Evolutionary conservation across 2,329 filamentous ascomycete species (phyloP).

Genomic region (Cladophialophora yegresii): DNA sequence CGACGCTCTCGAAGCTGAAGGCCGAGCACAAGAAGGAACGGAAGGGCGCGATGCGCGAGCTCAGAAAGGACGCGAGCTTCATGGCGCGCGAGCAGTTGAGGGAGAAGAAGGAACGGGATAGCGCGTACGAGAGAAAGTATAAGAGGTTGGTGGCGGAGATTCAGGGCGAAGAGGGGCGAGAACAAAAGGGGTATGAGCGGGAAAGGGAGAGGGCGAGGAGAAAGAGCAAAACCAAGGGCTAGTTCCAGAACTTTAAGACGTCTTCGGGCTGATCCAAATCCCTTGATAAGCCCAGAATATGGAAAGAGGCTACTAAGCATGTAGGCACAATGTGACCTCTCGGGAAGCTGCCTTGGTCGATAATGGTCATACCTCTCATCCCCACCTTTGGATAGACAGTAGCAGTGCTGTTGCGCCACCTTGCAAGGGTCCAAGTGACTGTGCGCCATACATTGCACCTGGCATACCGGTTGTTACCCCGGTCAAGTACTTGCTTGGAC

Average conservation of each 20-base stretch:
- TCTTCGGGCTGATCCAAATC: too few relatives aligned
- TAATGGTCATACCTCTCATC: too few relatives aligned
- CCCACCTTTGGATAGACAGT: too few relatives aligned
- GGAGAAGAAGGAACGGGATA: constrained; percentile 91
- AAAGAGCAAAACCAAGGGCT: constrained; percentile 58
- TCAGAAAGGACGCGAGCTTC: constrained; percentile 93
- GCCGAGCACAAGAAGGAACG: constrained; percentile 91
- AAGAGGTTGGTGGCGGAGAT: constrained; percentile 90
- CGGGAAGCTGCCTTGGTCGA: too few relatives aligned
- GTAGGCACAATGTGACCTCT: too few relatives aligned
- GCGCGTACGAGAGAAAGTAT: constrained; percentile 95
- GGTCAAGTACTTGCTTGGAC: too few relatives aligned
- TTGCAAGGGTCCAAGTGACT: too few relatives aligned
- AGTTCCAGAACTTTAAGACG: neutral
- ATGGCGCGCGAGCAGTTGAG: constrained; percentile 85
- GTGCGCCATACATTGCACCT: too few relatives aligned
- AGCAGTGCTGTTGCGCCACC: too few relatives aligned
- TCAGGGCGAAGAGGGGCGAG: constrained; percentile 85
- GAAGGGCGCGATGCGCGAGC: constrained; percentile 90
- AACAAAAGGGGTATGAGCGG: constrained; percentile 84
- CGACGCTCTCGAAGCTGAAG: constrained; percentile 79
- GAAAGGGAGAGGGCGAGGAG: constrained; percentile 77
- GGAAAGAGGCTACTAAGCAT: too few relatives aligned
- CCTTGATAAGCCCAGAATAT: too few relatives aligned
- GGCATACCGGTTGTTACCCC: too few relatives aligned